Evolutionary conservation across 108 stramenopile species (phyloP), one percentile per base, ranked within the genome.

Genomic region (Nitzschia inconspicua): DNA sequence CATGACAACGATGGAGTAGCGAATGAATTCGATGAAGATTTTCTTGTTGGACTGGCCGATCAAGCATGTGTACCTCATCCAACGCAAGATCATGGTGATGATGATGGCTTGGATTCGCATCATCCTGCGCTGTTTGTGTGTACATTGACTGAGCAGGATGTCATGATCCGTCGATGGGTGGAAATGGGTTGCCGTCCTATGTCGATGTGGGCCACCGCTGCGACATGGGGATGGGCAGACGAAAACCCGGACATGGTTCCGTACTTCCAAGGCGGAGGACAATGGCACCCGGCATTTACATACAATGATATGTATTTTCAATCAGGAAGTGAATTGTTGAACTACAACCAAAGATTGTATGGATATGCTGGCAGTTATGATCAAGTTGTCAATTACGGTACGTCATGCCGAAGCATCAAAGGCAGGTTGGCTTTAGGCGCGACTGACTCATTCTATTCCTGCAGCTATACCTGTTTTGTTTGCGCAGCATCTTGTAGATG

Each of bases 231-330:
- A 13, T 82, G 80, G 80, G 77, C 76, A 4, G 25, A 42, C 5
- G 20, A 70, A 1, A 59, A 75, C 49, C 57, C 35, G 5, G 60
- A 66, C 13, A 26, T 44, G 14, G 36, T 70, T 3, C 69, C 69
- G 25, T 78, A 75, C 44, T 44, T 78, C 20, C 73, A 72, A 51
- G 80, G 80, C 20, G 76, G 42, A 5, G 73, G 61, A 9, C 80
- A 82, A 44, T 82, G 80, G 80, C 80, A 82, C 28, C 8, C 26
- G 8, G 43, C 48, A 1, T 78, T 82, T 34, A 29, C 52, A 10
- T 82, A 78, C 54, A 44, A 47, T 4, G 80, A 82, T 60, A 25
- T 55, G 7, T 78, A 40, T 64, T 82, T 78, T 55, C n/a, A 46
- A 16, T 40, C 52, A 10, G 80, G 80, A 37, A 37, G 34, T n/a